Base-by-base conservation (phyloP, 129 eudicot genomes). In the Chrysanthemum makinoi region DNA sequence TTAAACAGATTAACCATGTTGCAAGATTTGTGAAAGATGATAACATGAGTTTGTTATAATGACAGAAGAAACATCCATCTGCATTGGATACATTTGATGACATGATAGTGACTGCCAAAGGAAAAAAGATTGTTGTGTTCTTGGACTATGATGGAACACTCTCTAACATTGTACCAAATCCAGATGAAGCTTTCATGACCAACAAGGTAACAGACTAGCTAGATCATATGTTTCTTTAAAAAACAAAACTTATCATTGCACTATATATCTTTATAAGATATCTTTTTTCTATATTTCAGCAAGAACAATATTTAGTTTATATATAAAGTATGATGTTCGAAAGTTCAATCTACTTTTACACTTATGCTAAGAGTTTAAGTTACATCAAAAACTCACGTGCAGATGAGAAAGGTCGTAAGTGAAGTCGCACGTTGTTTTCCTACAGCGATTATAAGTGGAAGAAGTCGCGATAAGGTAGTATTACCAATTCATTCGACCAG, bases 401-500 rank as follows among this genome's bases (percentile, higher is more conserved):
- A 81, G 85, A 81, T 81, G 85, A 75, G 82, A 22, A 58, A n/a
- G 65, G 77, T 72, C 14, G 68, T 81, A 49, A 56, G 74, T 49
- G 79, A 81, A 66, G 82, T 68, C 48, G 82, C 79, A 6, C 43
- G 72, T 46, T 81, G 82, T 81, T 81, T 77, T 62, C 85, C 85
- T 2, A 81, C 82, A 14, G 81, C 85, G 66, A 81, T 81, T 48
- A 77, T 81, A 64, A 81, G 82, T 56, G 85, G 85, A 77, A 81
- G 85, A 74, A 72, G 82, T 69, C 68, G 81, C 47, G 75, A 77
- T 14, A 81, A 81, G 82, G 82, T 81, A 39, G 2, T 1, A 6
- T 6, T 39, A 7, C 10, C 46, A 7, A 1, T 39, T 39, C 2
- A 6, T 39, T 39, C 44, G 1, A 35, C 44, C 7, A 5, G 1